Conservation (phyloP, 306 rosid species). For the Potentilla sterilis region DNA sequence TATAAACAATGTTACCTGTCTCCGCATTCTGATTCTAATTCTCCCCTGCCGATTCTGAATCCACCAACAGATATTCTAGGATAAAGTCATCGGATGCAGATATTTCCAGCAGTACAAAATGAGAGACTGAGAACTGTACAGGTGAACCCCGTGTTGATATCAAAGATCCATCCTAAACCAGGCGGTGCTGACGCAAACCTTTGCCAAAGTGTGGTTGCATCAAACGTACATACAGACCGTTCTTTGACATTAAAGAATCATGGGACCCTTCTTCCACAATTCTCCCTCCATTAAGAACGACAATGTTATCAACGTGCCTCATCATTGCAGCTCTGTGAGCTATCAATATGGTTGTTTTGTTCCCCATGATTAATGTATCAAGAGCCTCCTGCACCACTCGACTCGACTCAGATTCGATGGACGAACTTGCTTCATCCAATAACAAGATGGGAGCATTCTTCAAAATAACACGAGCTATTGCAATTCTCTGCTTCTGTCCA, state of each 20-base stretch:
- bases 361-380: constrained; percentile 97
- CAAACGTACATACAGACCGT: constrained; percentile 86
- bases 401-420: constrained; percentile 97
- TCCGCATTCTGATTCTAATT: constrained; percentile 33
- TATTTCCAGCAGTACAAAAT: constrained; percentile 34
- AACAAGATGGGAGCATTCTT: constrained; percentile 94
- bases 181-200: constrained; percentile 89
- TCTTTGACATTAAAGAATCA: constrained; percentile 77
- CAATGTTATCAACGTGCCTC: constrained; percentile 96
- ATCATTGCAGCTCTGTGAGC: constrained; percentile 99
- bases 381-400: constrained; percentile 99
- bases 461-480: constrained; percentile 89
- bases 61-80: constrained; percentile 31
- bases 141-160: constrained; percentile 36
- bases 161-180: constrained; percentile 45
- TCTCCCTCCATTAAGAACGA: constrained; percentile 97
- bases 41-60: constrained; percentile 24
- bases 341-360: constrained; percentile 95
- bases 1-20: constrained; percentile 27
- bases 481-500: constrained; percentile 99
- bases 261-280: constrained; percentile 95
- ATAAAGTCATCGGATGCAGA: constrained; percentile 31
- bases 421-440: constrained; percentile 97
- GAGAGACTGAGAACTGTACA: constrained; percentile 40
- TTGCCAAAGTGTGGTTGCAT: constrained; percentile 99